Evolutionary conservation across 2,329 filamentous ascomycete genomes (phyloP).

Genomic region (Thielaviopsis euricoi): DNA sequence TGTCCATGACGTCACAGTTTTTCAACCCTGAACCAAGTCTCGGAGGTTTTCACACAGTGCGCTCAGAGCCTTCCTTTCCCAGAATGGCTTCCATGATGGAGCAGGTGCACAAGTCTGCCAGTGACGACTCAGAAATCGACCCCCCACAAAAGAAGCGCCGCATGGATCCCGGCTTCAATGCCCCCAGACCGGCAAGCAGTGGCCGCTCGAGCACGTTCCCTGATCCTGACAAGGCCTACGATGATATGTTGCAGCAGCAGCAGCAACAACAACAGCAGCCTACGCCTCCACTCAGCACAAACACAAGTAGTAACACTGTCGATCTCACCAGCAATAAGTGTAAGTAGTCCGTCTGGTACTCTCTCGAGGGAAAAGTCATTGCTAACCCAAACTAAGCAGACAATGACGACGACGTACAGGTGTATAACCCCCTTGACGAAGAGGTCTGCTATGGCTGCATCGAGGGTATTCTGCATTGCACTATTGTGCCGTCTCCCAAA

Average conservation of each 20-base stretch:
- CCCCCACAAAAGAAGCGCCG: slow-evolving; percentile 8
- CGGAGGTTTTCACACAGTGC: slow-evolving; percentile 7
- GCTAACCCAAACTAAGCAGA: too few relatives aligned
- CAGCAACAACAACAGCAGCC: too few relatives aligned
- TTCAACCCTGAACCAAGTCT: not conserved
- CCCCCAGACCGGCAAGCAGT: slow-evolving; percentile 2
- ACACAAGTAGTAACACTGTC: slow-evolving; percentile 28
- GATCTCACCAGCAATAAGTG: slow-evolving; percentile 38
- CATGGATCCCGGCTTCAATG: slow-evolving; percentile 5
- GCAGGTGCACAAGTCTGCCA: not conserved
- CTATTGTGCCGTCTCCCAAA: slow-evolving; percentile 51
- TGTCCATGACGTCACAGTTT: not conserved
- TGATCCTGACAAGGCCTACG: not conserved
- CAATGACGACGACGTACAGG: slow-evolving; percentile 41
- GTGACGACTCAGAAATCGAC: slow-evolving; percentile 6
- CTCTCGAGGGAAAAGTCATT: too few relatives aligned
- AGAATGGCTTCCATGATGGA: slow-evolving; percentile 7
- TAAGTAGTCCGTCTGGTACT: too few relatives aligned
- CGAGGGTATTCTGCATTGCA: slow-evolving; percentile 50
- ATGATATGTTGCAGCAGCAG: not conserved
- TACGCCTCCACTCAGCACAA: not conserved
- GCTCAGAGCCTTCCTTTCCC: slow-evolving; percentile 10
- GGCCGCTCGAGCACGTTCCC: not conserved
- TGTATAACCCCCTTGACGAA: slow-evolving; percentile 45
- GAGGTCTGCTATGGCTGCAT: slow-evolving; percentile 72